Base-by-base conservation (phyloP, 179 eudicot species). In the Gypsophila paniculata region DNA sequence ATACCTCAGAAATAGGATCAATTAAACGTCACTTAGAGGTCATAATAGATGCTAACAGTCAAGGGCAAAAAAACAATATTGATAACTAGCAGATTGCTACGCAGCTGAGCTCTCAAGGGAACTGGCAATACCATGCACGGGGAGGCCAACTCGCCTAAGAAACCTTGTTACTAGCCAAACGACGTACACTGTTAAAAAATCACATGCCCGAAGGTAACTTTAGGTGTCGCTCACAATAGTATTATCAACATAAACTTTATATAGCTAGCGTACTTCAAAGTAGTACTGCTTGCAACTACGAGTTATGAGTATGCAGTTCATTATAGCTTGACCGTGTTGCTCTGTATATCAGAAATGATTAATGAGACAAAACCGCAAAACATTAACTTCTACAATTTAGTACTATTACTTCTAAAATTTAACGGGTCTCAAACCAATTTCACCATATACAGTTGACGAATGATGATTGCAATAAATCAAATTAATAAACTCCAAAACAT, bases 331-430 rank as follows among this genome's bases (percentile, higher is more conserved):
- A 21, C 2, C 8, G 51, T 42, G 34, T 42, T 21, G 69, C 39
- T 42, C 18, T 21, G 34, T 21, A 65, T 51, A 63, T 63, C 26
- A 64, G 60, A 14, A 26, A 39, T 74, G 32, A 74, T 58, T 52
- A 26, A 46, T n/a, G 59, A 26, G 54, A 60, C 59, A 67, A 58
- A 54, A 4, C 0, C 46, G 53, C 6, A 49, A 32, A 32, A 5
- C 48, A 68, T 51, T 48, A 12, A n/a, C 64, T 3, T 11, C 52
- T 29, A 8, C 11, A 69, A 59, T 15, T 11, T 49, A 66, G 29
- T 59, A 39, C 38, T 9, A 21, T 8, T 4, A 2, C 61, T 34
- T 21, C 59, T n/a, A n/a, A n/a, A n/a, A n/a, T n/a, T n/a, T n/a
- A n/a, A 21, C 17, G 49, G 18, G 15, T 46, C 52, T 46, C 15